Base-by-base conservation (phyloP, 768 basidiomycete genomes). In the Suillus bovinus region DNA sequence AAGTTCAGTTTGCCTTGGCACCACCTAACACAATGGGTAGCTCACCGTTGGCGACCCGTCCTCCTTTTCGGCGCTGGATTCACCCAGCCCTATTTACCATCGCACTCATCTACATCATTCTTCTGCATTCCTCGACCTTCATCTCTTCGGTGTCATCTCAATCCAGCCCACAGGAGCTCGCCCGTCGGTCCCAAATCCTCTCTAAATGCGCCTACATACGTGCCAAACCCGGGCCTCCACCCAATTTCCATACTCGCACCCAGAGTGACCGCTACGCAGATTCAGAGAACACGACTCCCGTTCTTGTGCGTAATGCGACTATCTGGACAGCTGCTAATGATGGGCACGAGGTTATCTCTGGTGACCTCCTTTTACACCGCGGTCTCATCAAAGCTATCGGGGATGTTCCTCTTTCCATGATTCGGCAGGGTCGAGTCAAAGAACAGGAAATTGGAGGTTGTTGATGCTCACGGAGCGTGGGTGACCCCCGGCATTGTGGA, bases 251-350 rank as follows among this genome's bases (percentile, higher is more conserved):
- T 63, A 56, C 70, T 16, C 82, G 89, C 8, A 72, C 74, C 7
- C 70, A 76, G 52, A 91, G 89, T 10, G 90, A 92, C 71, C 81
- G 91, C 5, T 91, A 84, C 67, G 86, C 79, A 10, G 77, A 76
- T 2, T 27, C 47, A 29, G 34, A 17, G 27, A 89, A 86, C 3
- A 90, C 91, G 4, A 79, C 78, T 57, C 79, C 91, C 2, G 79
- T 84, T 6, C 77, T 90, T 55, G 82, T 95, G 59, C 82, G 79
- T 71, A 90, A 93, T 64, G 93, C 87, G 36, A 91, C 80, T 34
- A 82, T 96, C 64, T 96, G 94, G 94, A 95, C 93, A 1, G 92
- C 93, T 9, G 71, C 74, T 29, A 70, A 85, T 29, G 86, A 89
- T 50, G 93, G 93, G 0, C 84, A 84, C 2, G 79, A 89, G 63